phyloP scores from a whole-genome alignment of 805 yeast genomes.

The Candida corydali region DNA sequence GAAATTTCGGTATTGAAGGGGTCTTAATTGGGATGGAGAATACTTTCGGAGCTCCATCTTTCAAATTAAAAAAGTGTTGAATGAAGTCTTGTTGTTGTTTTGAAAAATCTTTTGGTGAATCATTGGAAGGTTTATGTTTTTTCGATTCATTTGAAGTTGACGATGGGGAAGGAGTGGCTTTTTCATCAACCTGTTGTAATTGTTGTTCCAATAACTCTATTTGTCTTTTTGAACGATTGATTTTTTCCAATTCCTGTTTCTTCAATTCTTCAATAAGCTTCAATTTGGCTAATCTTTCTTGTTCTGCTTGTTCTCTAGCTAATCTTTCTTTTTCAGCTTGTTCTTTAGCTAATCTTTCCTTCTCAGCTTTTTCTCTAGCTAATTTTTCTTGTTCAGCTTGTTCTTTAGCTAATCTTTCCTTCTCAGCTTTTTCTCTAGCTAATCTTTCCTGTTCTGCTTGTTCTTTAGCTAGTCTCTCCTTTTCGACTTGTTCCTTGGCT shows the following conservation, averaged over 20 bases:
- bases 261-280: slow-evolving; percentile 5
- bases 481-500: slow-evolving; percentile 2
- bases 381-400: slow-evolving; percentile 5
- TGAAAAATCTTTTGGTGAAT: slow-evolving; percentile 2
- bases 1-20: slow-evolving; percentile 9
- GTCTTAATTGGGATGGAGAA: slow-evolving; percentile 5
- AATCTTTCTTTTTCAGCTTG: slow-evolving; percentile 5
- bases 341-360: slow-evolving; percentile 3
- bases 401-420: slow-evolving; percentile 4
- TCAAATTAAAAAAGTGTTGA: slow-evolving; percentile 19
- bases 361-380: slow-evolving; percentile 5
- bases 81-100: slow-evolving; percentile 24
- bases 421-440: slow-evolving; percentile 3
- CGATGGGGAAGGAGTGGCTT: background rate
- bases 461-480: background rate
- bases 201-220: slow-evolving; percentile 5
- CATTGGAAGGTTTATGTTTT: background rate
- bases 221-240: slow-evolving; percentile 7
- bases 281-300: slow-evolving; percentile 4
- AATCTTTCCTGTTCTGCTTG: slow-evolving; percentile 5
- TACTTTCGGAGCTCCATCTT: no score
- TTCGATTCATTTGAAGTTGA: background rate
- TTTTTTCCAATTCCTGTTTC: slow-evolving; percentile 7
- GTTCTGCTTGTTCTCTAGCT: slow-evolving; percentile 4
- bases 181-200: background rate